Percentiles rank a stretch among this genome's conserved stretches.
Evolutionary conservation across 345 rosid genomes (phyloP).

Genomic region (Boechera divaricarpa): DNA sequence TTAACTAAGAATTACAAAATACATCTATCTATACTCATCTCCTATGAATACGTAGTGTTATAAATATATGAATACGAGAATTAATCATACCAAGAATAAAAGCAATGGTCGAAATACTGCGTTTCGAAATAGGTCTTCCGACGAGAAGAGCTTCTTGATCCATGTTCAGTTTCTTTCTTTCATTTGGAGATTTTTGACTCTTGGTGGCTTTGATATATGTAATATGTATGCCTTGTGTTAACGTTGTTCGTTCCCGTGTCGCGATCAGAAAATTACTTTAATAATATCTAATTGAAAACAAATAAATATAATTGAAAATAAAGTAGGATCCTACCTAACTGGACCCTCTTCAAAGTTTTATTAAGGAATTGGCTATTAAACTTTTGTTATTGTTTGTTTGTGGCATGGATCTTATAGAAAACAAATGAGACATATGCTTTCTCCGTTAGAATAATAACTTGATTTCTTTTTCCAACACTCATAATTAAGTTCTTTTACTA

Average conservation of each 20-base stretch:
- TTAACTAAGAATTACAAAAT: not conserved
- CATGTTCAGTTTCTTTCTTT: conserved; percentile 21
- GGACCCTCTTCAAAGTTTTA: not conserved
- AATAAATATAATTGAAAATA: not conserved
- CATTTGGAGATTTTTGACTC: not conserved
- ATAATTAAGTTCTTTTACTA: not conserved
- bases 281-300: not conserved
- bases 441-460: not conserved
- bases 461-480: not conserved
- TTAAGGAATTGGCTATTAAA: not conserved
- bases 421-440: not conserved
- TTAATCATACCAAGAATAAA: conserved; percentile 61
- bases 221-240: not conserved
- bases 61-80: not conserved
- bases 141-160: conserved; percentile 44
- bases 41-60: not conserved
- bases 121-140: conserved; percentile 37
- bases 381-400: conserved; percentile 2
- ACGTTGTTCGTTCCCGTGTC: not conserved
- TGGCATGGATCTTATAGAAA: conserved; percentile 3
- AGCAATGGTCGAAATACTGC: conserved; percentile 58
- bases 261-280: not conserved
- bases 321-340: not conserved
- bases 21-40: not conserved
- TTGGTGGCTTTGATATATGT: not conserved